These are phyloP conservation scores for Fusarium annulatum DNA, from an alignment of 2,329 filamentous ascomycete species.

Conservation along the genomic window DNA sequence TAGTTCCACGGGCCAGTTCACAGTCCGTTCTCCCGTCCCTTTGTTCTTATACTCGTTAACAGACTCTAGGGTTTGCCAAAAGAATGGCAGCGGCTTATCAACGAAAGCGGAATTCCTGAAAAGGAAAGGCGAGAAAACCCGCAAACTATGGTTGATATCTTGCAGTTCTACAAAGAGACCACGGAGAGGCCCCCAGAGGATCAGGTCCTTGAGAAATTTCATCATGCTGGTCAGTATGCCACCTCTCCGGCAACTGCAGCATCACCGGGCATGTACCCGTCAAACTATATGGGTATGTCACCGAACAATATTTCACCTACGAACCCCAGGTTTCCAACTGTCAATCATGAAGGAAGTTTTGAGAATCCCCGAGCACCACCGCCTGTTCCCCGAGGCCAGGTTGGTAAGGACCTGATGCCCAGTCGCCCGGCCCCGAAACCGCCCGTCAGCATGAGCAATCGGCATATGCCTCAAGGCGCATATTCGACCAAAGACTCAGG, in stretches of 20 bases:
- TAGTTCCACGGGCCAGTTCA: conserved; percentile 95
- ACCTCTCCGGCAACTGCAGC: conserved; percentile 57
- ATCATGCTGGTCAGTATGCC: conserved; percentile 75
- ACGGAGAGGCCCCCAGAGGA: conserved; percentile 83
- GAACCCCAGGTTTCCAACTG: conserved; percentile 85
- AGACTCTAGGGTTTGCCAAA: conserved; percentile 82
- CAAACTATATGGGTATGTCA: conserved; percentile 68
- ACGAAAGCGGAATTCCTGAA: conserved; percentile 95
- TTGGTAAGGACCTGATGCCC: conserved; percentile 72
- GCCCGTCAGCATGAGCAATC: conserved; percentile 72
- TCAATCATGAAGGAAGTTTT: conserved; percentile 92
- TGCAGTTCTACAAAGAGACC: conserved; percentile 97
- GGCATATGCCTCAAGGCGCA: conserved; percentile 62
- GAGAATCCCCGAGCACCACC: conserved; percentile 95
- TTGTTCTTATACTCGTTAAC: conserved; percentile 24
- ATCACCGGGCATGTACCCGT: conserved; percentile 65
- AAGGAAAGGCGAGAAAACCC: conserved; percentile 96
- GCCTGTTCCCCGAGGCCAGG: conserved; percentile 75
- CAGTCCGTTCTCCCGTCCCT: conserved; percentile 67
- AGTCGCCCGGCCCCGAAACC: conserved; percentile 88
- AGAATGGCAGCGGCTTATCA: conserved; percentile 96
- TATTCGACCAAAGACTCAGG: conserved; percentile 71
- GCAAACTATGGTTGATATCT: conserved; percentile 93
- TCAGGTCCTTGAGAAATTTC: conserved; percentile 95
- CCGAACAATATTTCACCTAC: conserved; percentile 80